Percentiles rank a stretch among this genome's conserved stretches.
Evolutionary conservation across 2,329 filamentous ascomycete genomes (phyloP).

Genomic region (Colletotrichum spaethianum): DNA sequence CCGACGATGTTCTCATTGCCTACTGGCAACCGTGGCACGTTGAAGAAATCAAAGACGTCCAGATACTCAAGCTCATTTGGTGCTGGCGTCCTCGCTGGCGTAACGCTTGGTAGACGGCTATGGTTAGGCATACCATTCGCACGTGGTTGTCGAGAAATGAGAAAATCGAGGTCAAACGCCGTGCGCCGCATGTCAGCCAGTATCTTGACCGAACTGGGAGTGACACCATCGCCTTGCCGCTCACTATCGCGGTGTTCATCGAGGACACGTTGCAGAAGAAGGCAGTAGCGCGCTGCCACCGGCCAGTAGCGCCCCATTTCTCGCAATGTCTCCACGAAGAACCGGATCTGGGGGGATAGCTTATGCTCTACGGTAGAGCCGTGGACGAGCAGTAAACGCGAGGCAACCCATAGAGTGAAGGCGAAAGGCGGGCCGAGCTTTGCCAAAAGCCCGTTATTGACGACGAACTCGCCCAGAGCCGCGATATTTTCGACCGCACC

Average conservation of each 20-base stretch:
- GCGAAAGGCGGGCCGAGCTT: constrained; percentile 92
- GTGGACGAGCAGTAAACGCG: constrained; percentile 88
- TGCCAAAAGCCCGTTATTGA: constrained; percentile 79
- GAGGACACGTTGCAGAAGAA: constrained; percentile 84
- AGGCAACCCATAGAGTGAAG: constrained; percentile 93
- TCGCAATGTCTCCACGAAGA: constrained; percentile 85
- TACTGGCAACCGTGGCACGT: constrained; percentile 81
- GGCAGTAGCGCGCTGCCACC: constrained; percentile 86
- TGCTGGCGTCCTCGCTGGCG: constrained; percentile 77
- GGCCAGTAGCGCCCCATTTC: constrained; percentile 89
- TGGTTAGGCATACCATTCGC: constrained; percentile 50
- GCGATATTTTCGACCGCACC: constrained; percentile 87
- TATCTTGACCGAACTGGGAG: constrained; percentile 87
- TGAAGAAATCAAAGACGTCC: constrained; percentile 96
- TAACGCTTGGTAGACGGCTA: constrained; percentile 66
- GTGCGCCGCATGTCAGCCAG: constrained; percentile 92
- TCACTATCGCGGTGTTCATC: constrained; percentile 89
- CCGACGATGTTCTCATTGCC: constrained; percentile 52
- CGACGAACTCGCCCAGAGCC: constrained; percentile 83
- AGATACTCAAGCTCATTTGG: constrained; percentile 90
- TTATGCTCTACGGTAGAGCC: constrained; percentile 91
- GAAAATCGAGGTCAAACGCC: constrained; percentile 89
- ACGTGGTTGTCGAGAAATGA: constrained; percentile 86
- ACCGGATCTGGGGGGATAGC: constrained; percentile 82
- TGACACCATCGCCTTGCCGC: constrained; percentile 79